Evolutionary conservation across 768 basidiomycete genomes (phyloP), one percentile per base, ranked within the genome.

Genomic region (Kwoniella sp.): DNA sequence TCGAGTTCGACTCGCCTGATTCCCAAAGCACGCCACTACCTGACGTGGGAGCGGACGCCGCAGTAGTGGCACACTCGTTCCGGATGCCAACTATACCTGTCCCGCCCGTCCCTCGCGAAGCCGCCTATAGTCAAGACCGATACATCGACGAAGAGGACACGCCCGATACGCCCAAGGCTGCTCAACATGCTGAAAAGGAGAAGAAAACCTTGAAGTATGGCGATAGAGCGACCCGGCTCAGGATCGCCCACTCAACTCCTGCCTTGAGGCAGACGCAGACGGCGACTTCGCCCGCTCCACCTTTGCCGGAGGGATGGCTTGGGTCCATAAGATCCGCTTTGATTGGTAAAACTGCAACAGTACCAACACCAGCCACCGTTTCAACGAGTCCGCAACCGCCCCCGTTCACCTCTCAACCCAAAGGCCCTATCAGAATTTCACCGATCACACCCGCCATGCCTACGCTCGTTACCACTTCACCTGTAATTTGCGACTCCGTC

Each of bases 401-500:
- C 11, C 23, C 50, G 23, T 51, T 47, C 55, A 26, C 56, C 34
- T 48, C 56, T 20, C 34, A 53, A 45, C 41, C 62, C 54, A 23
- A 26, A 26, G 63, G 41, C 9, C 63, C 67, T 2, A 54, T 71
- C 23, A 31, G 37, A 23, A 61, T 69, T 1, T 66, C 73, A 11
- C 45, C 56, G 4, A 52, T 54, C 11, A 55, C 53, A 50, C 70
- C 74, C 17, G 77, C 74, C 4, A 63, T 72, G 17, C 76, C 77
- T 7, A 68, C 72, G 11, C 51, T 75, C 4, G 69, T 73, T 52
- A 72, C 67, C 12, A 61, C 63, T 2, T 70, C 71, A 1, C 68
- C 79, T 9, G 69, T 80, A 5, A 67, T 79, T 5, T 80, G 79
- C 67, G 78, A 80, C 54, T 74, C 76, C 0, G 48, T 63, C 12